Conservation (phyloP, 371 early-diverging fungal genomes). For the Mucor plumbeus region DNA sequence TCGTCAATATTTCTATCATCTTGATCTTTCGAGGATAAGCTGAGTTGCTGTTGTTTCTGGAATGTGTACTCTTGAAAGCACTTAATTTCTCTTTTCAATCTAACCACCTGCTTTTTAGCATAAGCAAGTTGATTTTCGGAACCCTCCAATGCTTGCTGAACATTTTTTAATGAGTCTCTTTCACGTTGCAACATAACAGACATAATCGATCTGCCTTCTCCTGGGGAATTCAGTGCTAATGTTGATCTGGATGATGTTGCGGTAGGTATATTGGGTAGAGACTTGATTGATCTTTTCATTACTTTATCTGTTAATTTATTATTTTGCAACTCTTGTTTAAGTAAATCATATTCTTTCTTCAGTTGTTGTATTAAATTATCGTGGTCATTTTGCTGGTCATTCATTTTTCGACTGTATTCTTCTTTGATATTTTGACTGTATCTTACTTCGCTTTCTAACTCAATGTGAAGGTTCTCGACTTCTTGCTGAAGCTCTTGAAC, state of each 20-base stretch:
- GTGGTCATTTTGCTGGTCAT: background rate
- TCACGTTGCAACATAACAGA: constrained; percentile 29
- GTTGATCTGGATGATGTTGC: background rate
- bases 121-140: constrained; percentile 24
- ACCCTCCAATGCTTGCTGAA: constrained; percentile 21
- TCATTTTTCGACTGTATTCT: background rate
- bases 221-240: background rate
- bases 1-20: background rate
- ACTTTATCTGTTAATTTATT: background rate
- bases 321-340: background rate
- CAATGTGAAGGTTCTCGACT: background rate
- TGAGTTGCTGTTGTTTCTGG: constrained; percentile 2
- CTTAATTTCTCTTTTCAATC: constrained; percentile 24
- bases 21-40: background rate
- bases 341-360: background rate
- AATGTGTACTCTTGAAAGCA: constrained; percentile 15
- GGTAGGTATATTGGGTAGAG: constrained; percentile 10
- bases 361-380: background rate
- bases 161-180: constrained; percentile 13
- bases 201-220: constrained; percentile 14
- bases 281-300: constrained; percentile 11
- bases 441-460: background rate
- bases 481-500: background rate
- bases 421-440: background rate
- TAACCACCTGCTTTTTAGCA: constrained; percentile 16